Conservation (phyloP, 1,139 yeast genomes). For the Ogataea hybrid region DNA sequence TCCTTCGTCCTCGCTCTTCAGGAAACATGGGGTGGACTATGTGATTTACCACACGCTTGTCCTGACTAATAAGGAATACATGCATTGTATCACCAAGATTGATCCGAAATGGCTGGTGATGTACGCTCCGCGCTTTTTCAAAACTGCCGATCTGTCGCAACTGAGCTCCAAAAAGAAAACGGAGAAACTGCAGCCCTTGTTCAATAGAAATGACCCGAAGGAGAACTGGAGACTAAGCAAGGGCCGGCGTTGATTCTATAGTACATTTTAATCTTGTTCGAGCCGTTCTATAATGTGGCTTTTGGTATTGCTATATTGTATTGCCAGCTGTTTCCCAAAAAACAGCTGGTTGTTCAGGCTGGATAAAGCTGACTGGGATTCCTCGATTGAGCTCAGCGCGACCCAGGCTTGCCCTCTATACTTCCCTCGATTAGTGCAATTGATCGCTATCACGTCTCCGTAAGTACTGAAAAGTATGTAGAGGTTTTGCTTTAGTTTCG, state of each 20-base stretch:
- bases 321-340: constrained; percentile 54
- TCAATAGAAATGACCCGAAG: constrained; percentile 41
- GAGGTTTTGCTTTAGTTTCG: constrained; percentile 49
- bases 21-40: constrained; percentile 43
- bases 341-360: constrained; percentile 47
- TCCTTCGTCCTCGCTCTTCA: constrained; percentile 82
- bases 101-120: constrained; percentile 86
- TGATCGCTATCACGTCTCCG: constrained; percentile 65
- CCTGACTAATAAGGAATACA: constrained; percentile 82
- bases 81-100: constrained; percentile 82
- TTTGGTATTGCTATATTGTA: constrained; percentile 46
- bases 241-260: constrained; percentile 24
- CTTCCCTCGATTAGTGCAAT: constrained; percentile 43
- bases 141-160: constrained; percentile 47
- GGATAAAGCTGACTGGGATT: constrained; percentile 52
- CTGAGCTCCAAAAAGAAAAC: constrained; percentile 38
- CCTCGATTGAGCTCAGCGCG: constrained; percentile 46
- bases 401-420: constrained; percentile 82
- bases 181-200: constrained; percentile 49
- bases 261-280: constrained; percentile 5
- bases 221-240: constrained; percentile 36
- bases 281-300: constrained; percentile 31
- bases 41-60: constrained; percentile 83
- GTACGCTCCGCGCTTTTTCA: constrained; percentile 84
- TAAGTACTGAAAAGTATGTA: constrained; percentile 63